Percentiles rank a stretch among this genome's conserved stretches.
These are phyloP conservation scores for Astrothelium macrocarpum DNA, from an alignment of 495 filamentous ascomycete genomes.

Conservation along the genomic window DNA sequence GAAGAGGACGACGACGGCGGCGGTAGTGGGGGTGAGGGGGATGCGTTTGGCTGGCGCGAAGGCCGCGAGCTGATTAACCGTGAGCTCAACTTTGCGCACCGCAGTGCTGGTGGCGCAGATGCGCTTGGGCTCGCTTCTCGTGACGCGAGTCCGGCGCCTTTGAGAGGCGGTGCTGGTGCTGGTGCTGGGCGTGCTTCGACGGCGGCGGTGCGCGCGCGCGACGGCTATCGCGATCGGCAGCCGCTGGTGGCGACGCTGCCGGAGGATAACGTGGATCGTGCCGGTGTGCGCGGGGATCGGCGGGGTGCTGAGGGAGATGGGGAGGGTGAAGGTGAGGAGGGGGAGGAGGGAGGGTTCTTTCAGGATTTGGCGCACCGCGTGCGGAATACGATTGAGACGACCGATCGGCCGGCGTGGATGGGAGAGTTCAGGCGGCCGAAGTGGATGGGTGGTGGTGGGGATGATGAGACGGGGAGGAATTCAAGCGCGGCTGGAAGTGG, in stretches of 20 bases:
- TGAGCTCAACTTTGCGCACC: constrained; percentile 61
- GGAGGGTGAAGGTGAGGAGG: constrained; percentile 41
- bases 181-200: constrained; percentile 7
- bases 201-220: neutral
- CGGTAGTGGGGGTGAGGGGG: constrained; percentile 49
- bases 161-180: too few species aligned
- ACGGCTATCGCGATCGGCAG: neutral
- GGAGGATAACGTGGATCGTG: constrained; percentile 2
- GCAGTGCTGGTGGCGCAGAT: too few species aligned
- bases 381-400: constrained; percentile 79
- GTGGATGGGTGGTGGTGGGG: constrained; percentile 65
- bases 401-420: constrained; percentile 73
- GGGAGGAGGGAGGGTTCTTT: constrained; percentile 68
- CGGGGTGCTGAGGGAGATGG: constrained; percentile 4
- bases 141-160: constrained; percentile 12
- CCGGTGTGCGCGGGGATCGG: neutral
- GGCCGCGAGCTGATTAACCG: constrained; percentile 88
- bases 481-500: constrained; percentile 33
- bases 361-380: constrained; percentile 74
- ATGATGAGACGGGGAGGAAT: constrained; percentile 8
- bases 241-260: neutral
- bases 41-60: constrained; percentile 83
- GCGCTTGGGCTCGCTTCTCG: constrained; percentile 26
- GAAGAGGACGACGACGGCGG: constrained; percentile 69
- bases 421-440: constrained; percentile 66